phyloP scores from a whole-genome alignment of 306 rosid genomes.

The Cicer yamashitae region DNA sequence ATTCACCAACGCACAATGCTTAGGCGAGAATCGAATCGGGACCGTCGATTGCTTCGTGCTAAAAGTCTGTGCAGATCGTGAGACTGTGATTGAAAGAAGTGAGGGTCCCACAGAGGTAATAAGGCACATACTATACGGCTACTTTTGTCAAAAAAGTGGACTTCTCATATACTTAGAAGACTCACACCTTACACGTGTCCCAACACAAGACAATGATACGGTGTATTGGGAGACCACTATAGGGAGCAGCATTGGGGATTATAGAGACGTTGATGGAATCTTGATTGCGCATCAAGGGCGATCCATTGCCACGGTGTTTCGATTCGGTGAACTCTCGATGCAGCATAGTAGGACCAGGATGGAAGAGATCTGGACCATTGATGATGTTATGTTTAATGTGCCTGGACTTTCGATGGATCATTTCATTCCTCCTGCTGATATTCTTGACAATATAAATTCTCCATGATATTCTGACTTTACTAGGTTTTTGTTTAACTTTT shows the following conservation, averaged over 20 bases:
- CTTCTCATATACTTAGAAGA: conserved; percentile 91
- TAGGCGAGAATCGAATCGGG: conserved; percentile 87
- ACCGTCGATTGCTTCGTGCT: conserved; percentile 82
- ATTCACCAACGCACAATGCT: conserved; percentile 87
- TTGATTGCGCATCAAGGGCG: conserved; percentile 90
- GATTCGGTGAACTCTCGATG: conserved; percentile 79
- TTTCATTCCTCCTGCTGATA: conserved; percentile 91
- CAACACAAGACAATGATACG: conserved; percentile 60
- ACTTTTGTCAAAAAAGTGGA: conserved; percentile 93
- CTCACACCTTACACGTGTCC: conserved; percentile 87
- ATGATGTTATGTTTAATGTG: conserved; percentile 87
- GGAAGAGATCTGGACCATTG: conserved; percentile 95
- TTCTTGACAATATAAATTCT: conserved; percentile 58
- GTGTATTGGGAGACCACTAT: conserved; percentile 97
- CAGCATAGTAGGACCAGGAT: conserved; percentile 82
- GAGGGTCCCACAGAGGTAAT: conserved; percentile 94
- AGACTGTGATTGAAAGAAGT: conserved; percentile 79
- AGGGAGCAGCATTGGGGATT: conserved; percentile 89
- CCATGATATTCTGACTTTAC: conserved; percentile 49
- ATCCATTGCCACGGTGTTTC: conserved; percentile 83
- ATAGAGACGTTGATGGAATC: conserved; percentile 77
- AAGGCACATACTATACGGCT: conserved; percentile 85
- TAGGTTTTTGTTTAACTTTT: conserved; percentile 9
- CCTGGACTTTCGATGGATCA: conserved; percentile 91
- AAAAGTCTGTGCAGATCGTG: conserved; percentile 79